Percentiles rank a stretch among this genome's conserved stretches.
Conservation (phyloP, 1,284 basidiomycete species). For the Ganoderma lingzhi region DNA sequence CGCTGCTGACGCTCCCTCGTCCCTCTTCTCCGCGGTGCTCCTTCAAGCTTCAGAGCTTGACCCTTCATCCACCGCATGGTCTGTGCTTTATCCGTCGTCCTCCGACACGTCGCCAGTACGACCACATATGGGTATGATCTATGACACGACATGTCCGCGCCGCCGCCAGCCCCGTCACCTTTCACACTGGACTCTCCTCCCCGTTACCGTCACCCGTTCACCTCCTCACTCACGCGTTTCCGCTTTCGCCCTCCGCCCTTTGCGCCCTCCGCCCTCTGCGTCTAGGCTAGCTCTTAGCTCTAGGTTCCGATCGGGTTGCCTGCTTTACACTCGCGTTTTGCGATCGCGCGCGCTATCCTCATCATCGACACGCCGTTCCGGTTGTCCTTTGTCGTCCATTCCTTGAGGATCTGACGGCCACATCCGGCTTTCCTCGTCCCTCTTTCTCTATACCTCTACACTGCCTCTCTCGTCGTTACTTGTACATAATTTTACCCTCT, state of each 20-base stretch:
- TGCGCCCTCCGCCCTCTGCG: background rate
- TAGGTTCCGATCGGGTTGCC: background rate
- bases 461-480: background rate
- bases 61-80: background rate
- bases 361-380: background rate
- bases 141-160: background rate
- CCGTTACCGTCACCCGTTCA: background rate
- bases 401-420: constrained; percentile 1
- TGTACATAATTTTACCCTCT: constrained; percentile 16
- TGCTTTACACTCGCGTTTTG: background rate
- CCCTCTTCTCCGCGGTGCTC: constrained; percentile 5
- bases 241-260: background rate
- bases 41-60: background rate
- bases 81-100: background rate
- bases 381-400: background rate
- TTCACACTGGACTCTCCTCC: background rate
- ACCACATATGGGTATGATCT: background rate
- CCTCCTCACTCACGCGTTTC: background rate
- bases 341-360: background rate
- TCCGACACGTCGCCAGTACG: background rate
- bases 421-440: background rate
- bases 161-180: background rate
- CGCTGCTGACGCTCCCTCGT: background rate
- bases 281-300: background rate
- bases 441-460: background rate